phyloP scores from a whole-genome alignment of 2,329 filamentous ascomycete genomes.

The Didymella pinodella region DNA sequence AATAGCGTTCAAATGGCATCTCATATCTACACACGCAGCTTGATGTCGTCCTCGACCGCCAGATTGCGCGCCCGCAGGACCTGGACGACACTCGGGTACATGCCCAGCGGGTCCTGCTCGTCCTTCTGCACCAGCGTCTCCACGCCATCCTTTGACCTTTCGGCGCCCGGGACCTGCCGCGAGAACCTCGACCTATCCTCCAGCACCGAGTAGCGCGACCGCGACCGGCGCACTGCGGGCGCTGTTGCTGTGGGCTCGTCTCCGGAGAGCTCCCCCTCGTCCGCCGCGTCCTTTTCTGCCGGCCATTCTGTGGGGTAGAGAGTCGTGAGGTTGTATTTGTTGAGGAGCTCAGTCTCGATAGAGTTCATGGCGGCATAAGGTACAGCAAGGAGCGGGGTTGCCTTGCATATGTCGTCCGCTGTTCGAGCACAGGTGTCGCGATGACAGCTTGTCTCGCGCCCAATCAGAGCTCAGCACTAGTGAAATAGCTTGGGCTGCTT shows the following conservation, averaged over 20 bases:
- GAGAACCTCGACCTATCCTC: conserved; percentile 76
- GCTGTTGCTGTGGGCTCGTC: conserved; percentile 59
- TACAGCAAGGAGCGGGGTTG: neutral
- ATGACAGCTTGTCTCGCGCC: conserved; percentile 24
- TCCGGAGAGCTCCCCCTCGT: conserved; percentile 60
- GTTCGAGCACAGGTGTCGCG: conserved; percentile 21
- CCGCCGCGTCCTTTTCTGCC: conserved; percentile 75
- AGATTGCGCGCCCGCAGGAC: conserved; percentile 79
- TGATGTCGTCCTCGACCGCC: conserved; percentile 82
- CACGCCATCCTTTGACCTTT: conserved; percentile 71
- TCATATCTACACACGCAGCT: conserved; percentile 65
- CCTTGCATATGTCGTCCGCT: neutral
- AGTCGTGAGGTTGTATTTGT: conserved; percentile 86
- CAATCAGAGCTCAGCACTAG: conserved; percentile 1
- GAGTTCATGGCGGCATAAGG: conserved; percentile 37
- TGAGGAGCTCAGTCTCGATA: conserved; percentile 75
- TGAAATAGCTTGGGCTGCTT: neutral
- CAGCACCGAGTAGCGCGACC: conserved; percentile 84
- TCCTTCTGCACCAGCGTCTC: conserved; percentile 87
- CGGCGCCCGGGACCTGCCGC: conserved; percentile 72
- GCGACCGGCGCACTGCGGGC: conserved; percentile 61
- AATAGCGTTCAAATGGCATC: neutral
- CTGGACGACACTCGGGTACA: conserved; percentile 83
- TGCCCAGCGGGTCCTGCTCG: conserved; percentile 91
- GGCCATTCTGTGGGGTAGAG: conserved; percentile 88